Evolutionary conservation across 805 yeast species (phyloP), one percentile per base, ranked within the genome.

Genomic region (Lipomyces anomalus): DNA sequence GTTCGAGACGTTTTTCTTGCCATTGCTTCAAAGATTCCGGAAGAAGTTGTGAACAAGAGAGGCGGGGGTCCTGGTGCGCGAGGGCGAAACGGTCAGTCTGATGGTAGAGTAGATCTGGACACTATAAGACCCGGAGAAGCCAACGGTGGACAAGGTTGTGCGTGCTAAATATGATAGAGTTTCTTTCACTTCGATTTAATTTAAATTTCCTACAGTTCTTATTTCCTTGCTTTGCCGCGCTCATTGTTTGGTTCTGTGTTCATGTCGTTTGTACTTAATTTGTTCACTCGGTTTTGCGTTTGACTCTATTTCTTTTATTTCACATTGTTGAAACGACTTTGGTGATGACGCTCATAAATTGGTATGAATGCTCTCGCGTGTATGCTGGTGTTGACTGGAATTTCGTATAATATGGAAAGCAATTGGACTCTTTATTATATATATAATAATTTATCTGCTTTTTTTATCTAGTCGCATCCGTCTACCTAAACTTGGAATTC

Each of bases 1-100:
- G 96, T 90, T 33, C 86, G 84, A 60, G 95, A 90, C 52, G 95
- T 90, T 44, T 90, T 90, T 63, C 69, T 86, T 61, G 90, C 86
- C 13, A 85, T 90, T 54, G 98, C 96, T 38, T 79, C 80, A 48
- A 82, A 83, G 68, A 84, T 90, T 44, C 95, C 97, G n/a, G 64
- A 67, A 40, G 71, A 69, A 24, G 23, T 50, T 28, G 54, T 50
- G 22, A 50, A 50, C 44, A 50, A 50, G 49, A 47, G 54, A 32
- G 50, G 44, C 17, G 53, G 42, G 13, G 48, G 48, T 5, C 48
- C 44, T 5, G 46, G 46, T 38, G 42, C 48, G 6, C 45, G 42
- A 22, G 53, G 54, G 16, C 34, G 54, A 24, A 43, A 49, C 22
- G 52, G 54, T 22, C 47, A 51, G 3, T 51, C 52, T 28, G 54